These are phyloP conservation scores for Dendrostoma leiphaemia DNA, from an alignment of 2,329 filamentous ascomycete genomes.

Conservation along the genomic window DNA sequence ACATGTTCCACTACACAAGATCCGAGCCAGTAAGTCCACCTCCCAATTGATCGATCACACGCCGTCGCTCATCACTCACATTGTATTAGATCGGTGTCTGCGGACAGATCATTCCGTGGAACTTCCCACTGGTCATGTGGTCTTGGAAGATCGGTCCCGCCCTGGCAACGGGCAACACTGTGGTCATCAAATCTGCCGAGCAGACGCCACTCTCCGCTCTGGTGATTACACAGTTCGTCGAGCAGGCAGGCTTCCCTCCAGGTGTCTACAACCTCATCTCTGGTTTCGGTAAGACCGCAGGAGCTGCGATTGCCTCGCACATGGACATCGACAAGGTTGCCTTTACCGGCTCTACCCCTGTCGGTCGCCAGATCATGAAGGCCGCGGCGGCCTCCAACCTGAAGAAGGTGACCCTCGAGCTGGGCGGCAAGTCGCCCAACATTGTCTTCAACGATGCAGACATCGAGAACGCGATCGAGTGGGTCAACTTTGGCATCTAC, in stretches of 20 bases:
- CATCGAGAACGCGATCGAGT: constrained; percentile 73
- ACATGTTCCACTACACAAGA: constrained; percentile 81
- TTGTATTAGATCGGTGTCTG: constrained; percentile 64
- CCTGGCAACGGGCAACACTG: constrained; percentile 58
- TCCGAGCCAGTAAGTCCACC: constrained; percentile 63
- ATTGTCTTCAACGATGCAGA: constrained; percentile 78
- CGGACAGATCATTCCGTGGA: constrained; percentile 79
- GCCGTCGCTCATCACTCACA: neutral
- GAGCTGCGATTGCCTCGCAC: constrained; percentile 64
- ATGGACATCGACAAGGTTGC: constrained; percentile 68
- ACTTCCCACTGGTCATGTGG: constrained; percentile 69
- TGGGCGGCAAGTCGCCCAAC: constrained; percentile 78
- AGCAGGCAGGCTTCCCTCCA: constrained; percentile 70
- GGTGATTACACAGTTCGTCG: constrained; percentile 61
- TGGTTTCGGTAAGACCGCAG: constrained; percentile 63
- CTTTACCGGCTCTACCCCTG: constrained; percentile 69
- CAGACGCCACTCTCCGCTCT: constrained; percentile 60
- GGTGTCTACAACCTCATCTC: constrained; percentile 73
- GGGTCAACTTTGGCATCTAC: constrained; percentile 72
- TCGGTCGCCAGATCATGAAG: constrained; percentile 73
- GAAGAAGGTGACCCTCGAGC: constrained; percentile 79
- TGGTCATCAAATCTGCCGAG: constrained; percentile 61
- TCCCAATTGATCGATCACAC: neutral
- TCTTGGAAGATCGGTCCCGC: constrained; percentile 72
- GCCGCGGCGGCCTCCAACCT: constrained; percentile 73